Evolutionary conservation across 148 eudicot species (phyloP), one percentile per base, ranked within the genome.

Genomic region (Nepenthes mirabilis): DNA sequence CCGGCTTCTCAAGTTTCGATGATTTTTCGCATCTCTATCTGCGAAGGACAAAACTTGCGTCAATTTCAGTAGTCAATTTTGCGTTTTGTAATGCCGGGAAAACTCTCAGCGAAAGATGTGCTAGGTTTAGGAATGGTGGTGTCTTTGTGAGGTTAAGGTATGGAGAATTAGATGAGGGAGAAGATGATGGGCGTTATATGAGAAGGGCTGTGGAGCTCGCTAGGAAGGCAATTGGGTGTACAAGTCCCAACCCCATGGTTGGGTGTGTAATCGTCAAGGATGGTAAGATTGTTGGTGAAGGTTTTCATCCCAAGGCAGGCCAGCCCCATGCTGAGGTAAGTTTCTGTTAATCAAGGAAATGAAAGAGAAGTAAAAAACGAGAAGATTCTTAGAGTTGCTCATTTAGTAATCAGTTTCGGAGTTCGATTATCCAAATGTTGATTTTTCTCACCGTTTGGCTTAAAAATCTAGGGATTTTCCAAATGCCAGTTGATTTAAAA

Each of bases 241-340:
- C 97, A 49, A 89, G 95, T 37, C 99, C 97, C 72, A 89, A 94
- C 82, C 99, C 99, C 10, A 82, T 94, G 99, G 97, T 89, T 61
- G 99, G 99, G 1, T 89, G 97, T 79, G 84, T 89, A 5, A 79
- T 89, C 71, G 97, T 89, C 57, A 94, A 83, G 56, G 86, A 81
- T 76, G 95, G 87, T 49, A 61, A 82, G 61, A 69, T 94, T 67
- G 95, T 94, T 63, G 99, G 97, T 57, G 84, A 94, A 82, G 97
- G 99, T 13, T 94, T 94, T 73, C 99, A 94, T 62, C 99, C 99
- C 4, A 94, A 89, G 73, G 95, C 95, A 64, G 91, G 97, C 6
- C 90, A 85, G 55, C 99, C 99, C 72, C 99, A 93, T 81, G 99
- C 94, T 75, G 98, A 88, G 98, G 98, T 88, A 62, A 58, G 48